A percentile compares a stretch with the other conserved stretches of the same genome.
phyloP scores from a whole-genome alignment of 257 asterid genomes.

The Plectranthus barbatus region DNA sequence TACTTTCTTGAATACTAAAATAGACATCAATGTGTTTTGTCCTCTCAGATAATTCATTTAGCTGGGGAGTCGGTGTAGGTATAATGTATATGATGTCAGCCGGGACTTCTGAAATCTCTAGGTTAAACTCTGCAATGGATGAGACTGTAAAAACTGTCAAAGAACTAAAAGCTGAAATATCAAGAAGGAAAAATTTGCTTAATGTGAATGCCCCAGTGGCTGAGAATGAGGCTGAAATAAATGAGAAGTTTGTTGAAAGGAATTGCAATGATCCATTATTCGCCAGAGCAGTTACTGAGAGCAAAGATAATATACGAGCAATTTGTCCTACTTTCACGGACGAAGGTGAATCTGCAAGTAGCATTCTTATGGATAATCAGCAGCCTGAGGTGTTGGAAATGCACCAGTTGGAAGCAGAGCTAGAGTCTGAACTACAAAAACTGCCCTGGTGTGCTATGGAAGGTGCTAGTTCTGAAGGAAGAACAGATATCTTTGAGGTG shows the following conservation, averaged over 20 bases:
- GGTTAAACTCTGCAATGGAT: slow-evolving; percentile 46
- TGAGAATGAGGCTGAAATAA: slow-evolving; percentile 9
- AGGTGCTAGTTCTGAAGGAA: slow-evolving; percentile 20
- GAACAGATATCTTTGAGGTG: slow-evolving; percentile 12
- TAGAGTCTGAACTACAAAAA: slow-evolving; percentile 25
- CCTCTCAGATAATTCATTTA: slow-evolving; percentile 48
- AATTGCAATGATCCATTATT: neutral
- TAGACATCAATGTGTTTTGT: neutral
- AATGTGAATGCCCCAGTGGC: slow-evolving; percentile 14
- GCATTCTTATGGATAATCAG: slow-evolving; percentile 9
- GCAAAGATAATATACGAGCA: slow-evolving; percentile 4
- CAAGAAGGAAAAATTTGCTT: slow-evolving; percentile 24
- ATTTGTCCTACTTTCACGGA: neutral
- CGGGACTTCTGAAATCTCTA: slow-evolving; percentile 52
- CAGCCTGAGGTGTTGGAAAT: slow-evolving; percentile 23
- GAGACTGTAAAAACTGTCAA: slow-evolving; percentile 56
- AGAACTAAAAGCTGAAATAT: slow-evolving; percentile 54
- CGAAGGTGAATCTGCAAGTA: neutral
- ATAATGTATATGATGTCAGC: slow-evolving; percentile 77
- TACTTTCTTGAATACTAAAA: neutral
- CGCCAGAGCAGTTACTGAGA: neutral
- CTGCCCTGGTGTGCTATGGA: slow-evolving; percentile 19
- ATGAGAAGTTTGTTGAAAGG: neutral
- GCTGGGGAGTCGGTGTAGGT: slow-evolving; percentile 69
- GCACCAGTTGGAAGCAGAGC: slow-evolving; percentile 23